A percentile compares a stretch with the other conserved stretches of the same genome.
phyloP scores from a whole-genome alignment of 2,329 filamentous ascomycete species.

The Exophiala oligosperma region DNA sequence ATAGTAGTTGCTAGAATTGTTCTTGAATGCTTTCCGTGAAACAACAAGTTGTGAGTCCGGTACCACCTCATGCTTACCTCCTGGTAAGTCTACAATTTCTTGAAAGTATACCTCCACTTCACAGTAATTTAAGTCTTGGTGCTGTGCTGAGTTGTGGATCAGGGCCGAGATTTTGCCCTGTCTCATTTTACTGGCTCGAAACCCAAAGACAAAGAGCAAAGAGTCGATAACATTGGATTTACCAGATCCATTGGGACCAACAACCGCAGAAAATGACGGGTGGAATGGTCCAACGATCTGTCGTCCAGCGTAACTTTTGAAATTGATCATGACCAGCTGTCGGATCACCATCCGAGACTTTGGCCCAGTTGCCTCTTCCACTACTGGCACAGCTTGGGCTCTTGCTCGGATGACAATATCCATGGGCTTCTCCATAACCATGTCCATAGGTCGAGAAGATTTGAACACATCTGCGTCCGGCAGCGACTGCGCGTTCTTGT shows the following conservation, averaged over 20 bases:
- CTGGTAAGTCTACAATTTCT: conserved; percentile 85
- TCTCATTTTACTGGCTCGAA: conserved; percentile 98
- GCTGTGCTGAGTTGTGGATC: conserved; percentile 92
- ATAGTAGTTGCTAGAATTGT: conserved; percentile 98
- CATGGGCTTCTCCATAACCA: conserved; percentile 83
- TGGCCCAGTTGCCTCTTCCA: conserved; percentile 73
- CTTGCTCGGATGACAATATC: conserved; percentile 90
- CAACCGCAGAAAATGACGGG: conserved; percentile 93
- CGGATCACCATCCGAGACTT: conserved; percentile 91
- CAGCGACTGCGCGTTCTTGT: conserved; percentile 55
- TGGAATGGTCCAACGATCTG: conserved; percentile 98
- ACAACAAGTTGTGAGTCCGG: conserved; percentile 83
- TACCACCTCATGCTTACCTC: conserved; percentile 72
- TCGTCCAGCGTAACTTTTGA: conserved; percentile 96
- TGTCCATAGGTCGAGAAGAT: conserved; percentile 73
- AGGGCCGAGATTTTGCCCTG: conserved; percentile 97
- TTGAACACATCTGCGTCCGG: conserved; percentile 56
- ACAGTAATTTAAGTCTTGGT: conserved; percentile 82
- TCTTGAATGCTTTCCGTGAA: conserved; percentile 91
- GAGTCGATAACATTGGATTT: conserved; percentile 99
- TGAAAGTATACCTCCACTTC: conserved; percentile 97
- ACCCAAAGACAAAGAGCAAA: conserved; percentile 96
- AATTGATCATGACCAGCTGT: conserved; percentile 88
- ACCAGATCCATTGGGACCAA: conserved; percentile 95
- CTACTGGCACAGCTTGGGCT: conserved; percentile 55